Percentiles rank a stretch among this genome's conserved stretches.
phyloP scores from a whole-genome alignment of 2,329 filamentous ascomycete genomes.

The Botrytis squamosa region DNA sequence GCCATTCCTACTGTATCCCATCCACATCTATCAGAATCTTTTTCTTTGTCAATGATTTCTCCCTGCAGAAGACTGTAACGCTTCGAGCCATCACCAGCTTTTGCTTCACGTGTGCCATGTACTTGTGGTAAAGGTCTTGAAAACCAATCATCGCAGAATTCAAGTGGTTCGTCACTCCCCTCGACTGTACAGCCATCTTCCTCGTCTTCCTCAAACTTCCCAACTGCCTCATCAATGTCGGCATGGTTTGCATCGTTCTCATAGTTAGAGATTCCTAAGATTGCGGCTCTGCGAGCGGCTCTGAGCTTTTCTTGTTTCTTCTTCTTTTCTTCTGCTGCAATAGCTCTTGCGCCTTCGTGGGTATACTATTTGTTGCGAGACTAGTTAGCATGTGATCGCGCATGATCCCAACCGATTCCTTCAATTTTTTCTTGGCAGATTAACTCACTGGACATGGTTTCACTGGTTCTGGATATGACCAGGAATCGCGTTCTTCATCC shows the following conservation, averaged over 20 bases:
- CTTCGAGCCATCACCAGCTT: not conserved
- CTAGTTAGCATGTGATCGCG: not conserved
- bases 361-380: not conserved
- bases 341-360: constrained; percentile 3
- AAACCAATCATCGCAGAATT: constrained; percentile 11
- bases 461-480: not conserved
- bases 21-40: not conserved
- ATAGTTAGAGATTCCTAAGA: not conserved
- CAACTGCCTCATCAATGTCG: not conserved
- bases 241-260: not conserved
- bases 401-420: not conserved
- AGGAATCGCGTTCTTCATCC: constrained; percentile 7
- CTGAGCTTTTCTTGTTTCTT: not conserved
- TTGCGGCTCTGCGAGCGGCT: not conserved
- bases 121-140: not conserved
- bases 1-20: not conserved
- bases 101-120: not conserved
- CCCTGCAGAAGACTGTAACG: not conserved
- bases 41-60: not conserved
- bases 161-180: not conserved
- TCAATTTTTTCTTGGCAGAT: not conserved
- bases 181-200: not conserved
- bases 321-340: not conserved
- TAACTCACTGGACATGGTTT: not conserved
- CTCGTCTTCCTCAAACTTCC: not conserved